Percentiles rank a stretch among this genome's conserved stretches.
These are phyloP conservation scores for Phaeosphaeriaceae sp. DNA, from an alignment of 2,329 filamentous ascomycete genomes.

Conservation along the genomic window DNA sequence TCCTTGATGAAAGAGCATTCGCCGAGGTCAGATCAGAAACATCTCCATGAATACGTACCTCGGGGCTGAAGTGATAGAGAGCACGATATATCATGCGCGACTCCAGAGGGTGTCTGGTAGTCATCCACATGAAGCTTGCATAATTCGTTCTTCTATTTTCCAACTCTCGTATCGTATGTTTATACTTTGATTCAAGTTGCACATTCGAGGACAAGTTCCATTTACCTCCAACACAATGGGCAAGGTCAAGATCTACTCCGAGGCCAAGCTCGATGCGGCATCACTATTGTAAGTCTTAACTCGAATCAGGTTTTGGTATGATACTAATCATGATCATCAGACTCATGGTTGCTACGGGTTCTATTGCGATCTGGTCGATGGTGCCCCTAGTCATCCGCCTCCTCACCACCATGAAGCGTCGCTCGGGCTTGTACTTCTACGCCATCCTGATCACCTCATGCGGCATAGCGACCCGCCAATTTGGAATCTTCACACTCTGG, in stretches of 20 bases:
- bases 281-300: neutral
- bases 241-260: neutral
- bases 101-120: too few relatives aligned
- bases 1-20: neutral
- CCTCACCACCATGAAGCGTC: slow-evolving; percentile 52
- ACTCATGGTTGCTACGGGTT: slow-evolving; percentile 13
- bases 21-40: neutral
- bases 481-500: slow-evolving; percentile 51
- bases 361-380: slow-evolving; percentile 35
- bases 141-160: too few relatives aligned
- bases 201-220: too few relatives aligned
- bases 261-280: neutral
- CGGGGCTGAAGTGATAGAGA: neutral
- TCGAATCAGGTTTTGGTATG: neutral
- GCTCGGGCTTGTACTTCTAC: slow-evolving; percentile 55
- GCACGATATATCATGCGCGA: neutral
- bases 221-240: neutral
- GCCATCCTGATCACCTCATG: slow-evolving; percentile 49
- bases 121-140: too few relatives aligned
- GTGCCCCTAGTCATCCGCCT: slow-evolving; percentile 52
- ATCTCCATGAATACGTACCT: neutral
- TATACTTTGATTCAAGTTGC: too few relatives aligned
- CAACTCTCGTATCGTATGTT: too few relatives aligned
- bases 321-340: neutral
- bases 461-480: slow-evolving; percentile 49